Base-by-base conservation (phyloP, 495 filamentous ascomycete genomes). In the Daldinia vernicosa region DNA sequence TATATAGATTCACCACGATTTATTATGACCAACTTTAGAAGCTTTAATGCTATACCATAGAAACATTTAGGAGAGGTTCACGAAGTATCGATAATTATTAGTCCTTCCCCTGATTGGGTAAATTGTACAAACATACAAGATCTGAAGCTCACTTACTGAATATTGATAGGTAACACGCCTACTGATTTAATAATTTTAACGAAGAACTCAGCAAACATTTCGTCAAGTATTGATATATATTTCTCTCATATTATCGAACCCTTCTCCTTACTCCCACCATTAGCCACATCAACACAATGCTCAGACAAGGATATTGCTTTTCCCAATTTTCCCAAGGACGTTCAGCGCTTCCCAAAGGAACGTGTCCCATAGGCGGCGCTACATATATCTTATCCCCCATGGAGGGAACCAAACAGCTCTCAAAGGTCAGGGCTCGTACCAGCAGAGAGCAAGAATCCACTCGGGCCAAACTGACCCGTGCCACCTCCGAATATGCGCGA, bases 81-180 rank as follows among this genome's bases (percentile, higher is more conserved):
- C 63, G 30, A 17, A 37, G 19, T 19, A 59, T 43, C 52, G 43
- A 59, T 43, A 35, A 35, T 24, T 57, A 32, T 40, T 43, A 63
- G 30, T 40, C 12, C 3, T 47, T 11, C 15, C 15, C 52, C 68
- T 66, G 33, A 62, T 61, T 58, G 51, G 57, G 39, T 52, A 24
- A 52, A 43, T 43, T 66, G 17, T 28, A 62, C 56, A 66, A 62
- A 30, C 32, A 19, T 17, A 50, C 28, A 35, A n/a, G 1, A 35
- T 24, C 50, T 61, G 40, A 43, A 61, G 43, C 57, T 62, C 50
- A n/a, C 47, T 51, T 63, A 66, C 53, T 28, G 11, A 43, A 32
- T 53, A 30, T 39, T 24, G 24, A 61, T 62, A 51, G 27, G 62
- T 71, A 30, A 37, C 62, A 71, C 52, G 26, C 66, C 62, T 55